A percentile compares a stretch with the other conserved stretches of the same genome.
Evolutionary conservation across 768 basidiomycete species (phyloP).

Genomic region (Rhizopogon salebrosus): DNA sequence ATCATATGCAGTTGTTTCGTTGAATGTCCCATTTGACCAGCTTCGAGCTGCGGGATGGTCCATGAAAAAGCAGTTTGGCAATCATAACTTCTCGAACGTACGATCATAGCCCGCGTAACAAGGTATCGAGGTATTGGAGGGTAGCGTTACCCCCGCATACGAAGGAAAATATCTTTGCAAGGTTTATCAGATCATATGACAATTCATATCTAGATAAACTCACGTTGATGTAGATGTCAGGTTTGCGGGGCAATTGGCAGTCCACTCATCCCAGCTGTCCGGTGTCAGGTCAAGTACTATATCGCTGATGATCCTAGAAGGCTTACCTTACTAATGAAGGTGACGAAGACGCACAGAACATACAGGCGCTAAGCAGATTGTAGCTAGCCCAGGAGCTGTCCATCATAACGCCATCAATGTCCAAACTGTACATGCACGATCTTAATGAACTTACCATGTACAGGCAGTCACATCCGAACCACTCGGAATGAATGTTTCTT

Average conservation of each 20-base stretch:
- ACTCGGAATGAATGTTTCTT: constrained; percentile 13
- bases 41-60: constrained; percentile 10
- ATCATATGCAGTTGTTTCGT: constrained; percentile 9
- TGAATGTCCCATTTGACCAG: constrained; percentile 18
- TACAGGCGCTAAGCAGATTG: constrained; percentile 24
- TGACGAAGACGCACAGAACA: constrained; percentile 12
- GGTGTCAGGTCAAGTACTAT: constrained; percentile 1
- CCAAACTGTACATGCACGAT: not conserved
- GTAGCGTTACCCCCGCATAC: not conserved
- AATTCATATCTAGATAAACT: not conserved
- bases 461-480: constrained; percentile 12
- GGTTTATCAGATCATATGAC: not conserved
- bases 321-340: constrained; percentile 12
- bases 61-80: not conserved
- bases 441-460: constrained; percentile 17
- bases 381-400: constrained; percentile 26
- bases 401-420: not conserved
- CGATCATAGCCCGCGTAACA: constrained; percentile 22
- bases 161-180: constrained; percentile 18
- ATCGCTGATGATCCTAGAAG: not conserved
- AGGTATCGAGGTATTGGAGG: constrained; percentile 14
- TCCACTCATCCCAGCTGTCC: constrained; percentile 19
- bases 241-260: constrained; percentile 8
- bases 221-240: constrained; percentile 16
- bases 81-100: constrained; percentile 2